A percentile compares a stretch with the other conserved stretches of the same genome.
phyloP scores from a whole-genome alignment of 176 grass and related monocot species.

The Poa pratensis region DNA sequence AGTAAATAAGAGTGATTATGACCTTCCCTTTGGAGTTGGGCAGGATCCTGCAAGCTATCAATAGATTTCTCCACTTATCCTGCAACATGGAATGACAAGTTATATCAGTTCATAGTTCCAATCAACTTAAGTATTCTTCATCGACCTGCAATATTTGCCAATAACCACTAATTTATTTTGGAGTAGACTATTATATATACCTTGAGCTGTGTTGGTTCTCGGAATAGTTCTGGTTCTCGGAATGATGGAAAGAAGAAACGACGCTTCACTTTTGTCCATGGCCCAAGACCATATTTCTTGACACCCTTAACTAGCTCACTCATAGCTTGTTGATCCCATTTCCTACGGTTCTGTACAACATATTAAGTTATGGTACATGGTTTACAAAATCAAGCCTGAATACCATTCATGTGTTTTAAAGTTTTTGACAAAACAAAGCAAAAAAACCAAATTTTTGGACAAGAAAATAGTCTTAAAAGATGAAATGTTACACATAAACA shows the following conservation, averaged over 20 bases:
- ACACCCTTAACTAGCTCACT: neutral
- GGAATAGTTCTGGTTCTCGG: neutral
- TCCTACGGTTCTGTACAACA: neutral
- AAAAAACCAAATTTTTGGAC: neutral
- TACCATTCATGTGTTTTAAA: neutral
- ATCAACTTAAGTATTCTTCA: neutral
- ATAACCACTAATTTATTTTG: neutral
- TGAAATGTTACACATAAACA: neutral
- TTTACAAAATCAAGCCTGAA: neutral
- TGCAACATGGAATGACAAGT: neutral
- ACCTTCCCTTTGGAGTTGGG: constrained; percentile 1
- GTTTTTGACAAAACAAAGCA: neutral
- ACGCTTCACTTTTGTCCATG: neutral
- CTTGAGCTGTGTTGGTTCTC: constrained; percentile 32
- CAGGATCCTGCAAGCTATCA: neutral
- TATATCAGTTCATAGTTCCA: neutral
- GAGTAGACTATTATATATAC: neutral
- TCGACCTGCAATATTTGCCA: neutral
- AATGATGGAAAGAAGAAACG: neutral
- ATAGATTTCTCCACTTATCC: constrained; percentile 23
- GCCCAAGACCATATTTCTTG: constrained; percentile 13
- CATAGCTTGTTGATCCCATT: constrained; percentile 22
- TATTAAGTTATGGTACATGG: neutral
- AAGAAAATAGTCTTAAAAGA: neutral
- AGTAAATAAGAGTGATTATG: neutral